Base-by-base conservation (phyloP, 371 early-diverging fungal species). In the Circinella umbellata region DNA sequence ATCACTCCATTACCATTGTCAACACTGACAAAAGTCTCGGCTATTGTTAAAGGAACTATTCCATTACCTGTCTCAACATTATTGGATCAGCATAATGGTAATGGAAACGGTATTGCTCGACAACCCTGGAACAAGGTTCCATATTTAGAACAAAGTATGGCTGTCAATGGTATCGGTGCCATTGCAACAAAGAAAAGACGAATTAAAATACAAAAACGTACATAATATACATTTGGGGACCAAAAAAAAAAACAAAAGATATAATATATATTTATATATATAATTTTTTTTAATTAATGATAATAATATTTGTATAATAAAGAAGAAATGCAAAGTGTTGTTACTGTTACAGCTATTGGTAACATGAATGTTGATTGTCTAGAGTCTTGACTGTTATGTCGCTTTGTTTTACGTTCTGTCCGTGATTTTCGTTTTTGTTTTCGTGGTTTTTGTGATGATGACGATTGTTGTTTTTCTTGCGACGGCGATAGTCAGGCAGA, bases 41-140 rank as follows among this genome's bases (percentile, higher is more conserved):
- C 83, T 15, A 66, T 95, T 27, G 85, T 91, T 0, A 86, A 89
- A 39, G 91, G 90, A 0, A 77, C 86, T 15, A 46, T 86, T 10
- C 80, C 83, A n/a, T 68, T 89, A 69, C 87, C 89, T 8, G 61
- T 83, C 3, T 79, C 79, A 63, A 67, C 74, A 9, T 79, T 83
- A 69, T 59, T 87, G 37, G 87, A 85, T 60, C 72, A 75, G 38
- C 73, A 66, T 10, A 73, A 75, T 7, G 80, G 76, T n/a, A 78
- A 75, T 35, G 76, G 76, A 4, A 70, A 34, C 36, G 86, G 84
- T 0, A 75, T 88, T 9, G 81, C 83, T 9, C 80, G 82, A 35
- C 76, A 83, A 4, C 83, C 84, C 2, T 88, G 86, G 86, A 73
- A 76, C 46, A 67, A 75, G 18, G 85, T 86, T 3, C 87, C 87